Evolutionary conservation across 163 green algal species (phyloP).

Genomic region (Volvox carteri): DNA sequence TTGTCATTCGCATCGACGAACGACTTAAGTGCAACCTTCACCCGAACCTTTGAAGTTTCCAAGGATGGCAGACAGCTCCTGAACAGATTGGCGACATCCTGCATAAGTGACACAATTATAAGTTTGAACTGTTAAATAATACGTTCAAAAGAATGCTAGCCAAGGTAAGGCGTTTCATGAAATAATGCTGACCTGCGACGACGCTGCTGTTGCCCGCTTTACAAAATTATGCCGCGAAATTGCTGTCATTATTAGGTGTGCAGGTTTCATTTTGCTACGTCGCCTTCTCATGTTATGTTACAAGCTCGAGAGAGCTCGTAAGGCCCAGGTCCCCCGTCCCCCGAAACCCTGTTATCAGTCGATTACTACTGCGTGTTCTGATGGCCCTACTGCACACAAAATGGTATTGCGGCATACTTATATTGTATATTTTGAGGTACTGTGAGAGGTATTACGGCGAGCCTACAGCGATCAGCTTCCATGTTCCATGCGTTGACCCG

Average conservation of each 20-base stretch:
- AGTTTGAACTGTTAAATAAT: not conserved
- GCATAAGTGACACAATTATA: not conserved
- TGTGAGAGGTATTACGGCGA: no score
- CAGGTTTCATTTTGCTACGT: not conserved
- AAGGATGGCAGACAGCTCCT: conserved; percentile 7
- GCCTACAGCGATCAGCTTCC: no score
- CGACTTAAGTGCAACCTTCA: conserved; percentile 41
- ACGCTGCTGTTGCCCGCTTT: not conserved
- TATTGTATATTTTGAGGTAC: no score
- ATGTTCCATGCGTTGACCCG: no score
- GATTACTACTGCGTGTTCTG: no score
- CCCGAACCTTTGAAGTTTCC: conserved; percentile 34
- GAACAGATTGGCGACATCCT: conserved; percentile 34
- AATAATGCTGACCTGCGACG: conserved; percentile 8
- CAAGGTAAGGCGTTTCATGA: not conserved
- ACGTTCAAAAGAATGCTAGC: not conserved
- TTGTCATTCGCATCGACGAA: conserved; percentile 60
- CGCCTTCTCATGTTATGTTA: no score
- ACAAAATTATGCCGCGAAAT: not conserved
- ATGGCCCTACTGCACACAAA: no score
- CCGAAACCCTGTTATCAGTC: no score
- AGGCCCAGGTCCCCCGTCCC: no score
- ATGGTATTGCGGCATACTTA: no score
- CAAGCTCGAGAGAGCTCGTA: no score
- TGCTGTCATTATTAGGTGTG: not conserved